Conservation (phyloP, 2,329 filamentous ascomycete species). For the Zasmidium angulare region DNA sequence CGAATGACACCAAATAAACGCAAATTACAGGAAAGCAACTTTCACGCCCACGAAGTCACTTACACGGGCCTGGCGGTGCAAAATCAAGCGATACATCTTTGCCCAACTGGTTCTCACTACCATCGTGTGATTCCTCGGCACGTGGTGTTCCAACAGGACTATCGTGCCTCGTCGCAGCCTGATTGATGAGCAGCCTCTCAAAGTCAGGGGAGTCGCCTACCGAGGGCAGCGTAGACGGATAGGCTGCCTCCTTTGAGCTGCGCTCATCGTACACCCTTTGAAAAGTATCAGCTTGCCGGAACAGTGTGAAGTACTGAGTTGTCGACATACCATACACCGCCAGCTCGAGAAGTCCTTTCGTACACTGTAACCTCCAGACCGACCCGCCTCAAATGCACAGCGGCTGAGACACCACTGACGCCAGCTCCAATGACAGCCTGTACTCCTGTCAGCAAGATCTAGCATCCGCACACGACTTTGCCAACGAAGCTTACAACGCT, state of each 20-base stretch:
- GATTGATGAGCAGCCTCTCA: neutral
- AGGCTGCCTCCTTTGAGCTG: conserved; percentile 48
- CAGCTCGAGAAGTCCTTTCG: conserved; percentile 53
- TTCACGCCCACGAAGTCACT: neutral
- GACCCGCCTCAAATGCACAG: conserved; percentile 46
- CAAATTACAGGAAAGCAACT: too few relatives aligned
- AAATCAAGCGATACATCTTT: conserved; percentile 17
- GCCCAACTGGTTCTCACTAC: neutral
- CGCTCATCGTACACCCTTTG: conserved; percentile 53
- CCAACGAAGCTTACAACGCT: too few relatives aligned
- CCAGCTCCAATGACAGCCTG: conserved; percentile 53
- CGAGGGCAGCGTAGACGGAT: conserved; percentile 43
- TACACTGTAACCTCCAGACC: conserved; percentile 55
- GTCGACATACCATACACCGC: conserved; percentile 55
- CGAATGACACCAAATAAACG: neutral
- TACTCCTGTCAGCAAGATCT: too few relatives aligned
- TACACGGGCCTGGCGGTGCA: conserved; percentile 51
- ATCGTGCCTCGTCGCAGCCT: conserved; percentile 9
- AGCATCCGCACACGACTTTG: too few relatives aligned
- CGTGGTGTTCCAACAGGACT: conserved; percentile 12
- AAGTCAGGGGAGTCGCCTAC: conserved; percentile 35
- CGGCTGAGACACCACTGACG: conserved; percentile 50
- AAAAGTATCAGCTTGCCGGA: conserved; percentile 5
- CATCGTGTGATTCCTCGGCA: neutral
- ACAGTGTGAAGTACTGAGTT: neutral